These are phyloP conservation scores for Podaxis sp. DNA, from an alignment of 768 basidiomycete genomes.

Conservation along the genomic window DNA sequence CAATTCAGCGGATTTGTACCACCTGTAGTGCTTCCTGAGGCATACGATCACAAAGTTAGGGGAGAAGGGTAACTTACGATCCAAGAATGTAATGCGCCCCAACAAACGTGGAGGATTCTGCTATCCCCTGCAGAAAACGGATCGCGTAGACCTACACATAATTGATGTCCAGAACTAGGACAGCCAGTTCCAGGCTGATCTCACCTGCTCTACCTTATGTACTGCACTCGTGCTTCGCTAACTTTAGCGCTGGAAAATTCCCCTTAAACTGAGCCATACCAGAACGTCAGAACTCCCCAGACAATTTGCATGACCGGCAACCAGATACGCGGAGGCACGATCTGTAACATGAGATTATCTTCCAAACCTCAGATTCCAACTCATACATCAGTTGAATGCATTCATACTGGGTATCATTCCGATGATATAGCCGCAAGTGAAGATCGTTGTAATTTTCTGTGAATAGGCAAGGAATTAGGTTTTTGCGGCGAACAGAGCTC, in stretches of 20 bases:
- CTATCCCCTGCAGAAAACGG: constrained; percentile 70
- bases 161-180: not conserved
- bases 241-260: not conserved
- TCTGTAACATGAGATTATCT: constrained; percentile 68
- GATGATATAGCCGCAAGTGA: constrained; percentile 73
- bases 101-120: constrained; percentile 75
- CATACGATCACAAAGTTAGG: not conserved
- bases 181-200: not conserved
- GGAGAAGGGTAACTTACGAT: constrained; percentile 43
- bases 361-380: not conserved
- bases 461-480: constrained; percentile 8
- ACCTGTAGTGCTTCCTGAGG: constrained; percentile 32
- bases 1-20: constrained; percentile 70
- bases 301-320: constrained; percentile 63
- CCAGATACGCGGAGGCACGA: constrained; percentile 63
- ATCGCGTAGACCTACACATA: constrained; percentile 57
- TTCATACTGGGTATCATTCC: constrained; percentile 67
- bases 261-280: constrained; percentile 30
- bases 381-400: not conserved
- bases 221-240: constrained; percentile 50
- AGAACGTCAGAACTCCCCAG: constrained; percentile 67
- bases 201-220: constrained; percentile 54
- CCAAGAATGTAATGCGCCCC: constrained; percentile 74
- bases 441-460: constrained; percentile 66
- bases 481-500: not conserved